Conservation (phyloP, 176 grass and related monocot species). For the Carex parvula region DNA sequence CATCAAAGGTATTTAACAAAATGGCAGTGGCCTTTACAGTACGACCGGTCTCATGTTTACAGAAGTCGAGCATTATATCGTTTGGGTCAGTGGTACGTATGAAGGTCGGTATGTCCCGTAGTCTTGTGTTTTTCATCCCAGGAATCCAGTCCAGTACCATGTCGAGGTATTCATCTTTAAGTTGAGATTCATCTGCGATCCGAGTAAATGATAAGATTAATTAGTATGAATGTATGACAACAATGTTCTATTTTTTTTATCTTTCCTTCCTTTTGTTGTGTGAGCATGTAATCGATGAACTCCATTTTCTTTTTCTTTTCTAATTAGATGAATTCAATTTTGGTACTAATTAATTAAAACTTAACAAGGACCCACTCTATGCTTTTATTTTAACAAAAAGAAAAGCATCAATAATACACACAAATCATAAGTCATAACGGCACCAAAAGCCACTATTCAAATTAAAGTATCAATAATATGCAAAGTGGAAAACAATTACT, state of each 20-base stretch:
- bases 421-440: too few species aligned
- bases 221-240: not conserved
- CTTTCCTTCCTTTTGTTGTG: not conserved
- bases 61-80: slow-evolving; percentile 50
- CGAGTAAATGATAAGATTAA: not conserved
- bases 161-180: slow-evolving; percentile 73
- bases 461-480: too few species aligned
- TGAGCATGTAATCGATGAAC: not conserved
- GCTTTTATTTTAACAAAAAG: too few species aligned
- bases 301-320: not conserved
- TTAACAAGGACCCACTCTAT: too few species aligned
- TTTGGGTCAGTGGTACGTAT: slow-evolving; percentile 46
- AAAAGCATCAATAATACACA: too few species aligned
- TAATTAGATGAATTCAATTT: not conserved
- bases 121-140: slow-evolving; percentile 41
- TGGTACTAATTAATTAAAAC: not conserved
- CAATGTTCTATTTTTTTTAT: not conserved
- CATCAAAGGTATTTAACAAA: slow-evolving; percentile 65
- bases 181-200: slow-evolving; percentile 34
- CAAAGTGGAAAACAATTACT: slow-evolving; percentile 22
- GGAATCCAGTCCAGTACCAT: slow-evolving; percentile 61
- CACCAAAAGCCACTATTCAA: too few species aligned
- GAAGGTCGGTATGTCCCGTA: slow-evolving; percentile 71
- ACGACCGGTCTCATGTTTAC: slow-evolving; percentile 13
- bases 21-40: slow-evolving; percentile 34